Evolutionary conservation across 192 early-diverging fungal species (phyloP), one percentile per base, ranked within the genome.

Genomic region (Umbelopsis sp.): DNA sequence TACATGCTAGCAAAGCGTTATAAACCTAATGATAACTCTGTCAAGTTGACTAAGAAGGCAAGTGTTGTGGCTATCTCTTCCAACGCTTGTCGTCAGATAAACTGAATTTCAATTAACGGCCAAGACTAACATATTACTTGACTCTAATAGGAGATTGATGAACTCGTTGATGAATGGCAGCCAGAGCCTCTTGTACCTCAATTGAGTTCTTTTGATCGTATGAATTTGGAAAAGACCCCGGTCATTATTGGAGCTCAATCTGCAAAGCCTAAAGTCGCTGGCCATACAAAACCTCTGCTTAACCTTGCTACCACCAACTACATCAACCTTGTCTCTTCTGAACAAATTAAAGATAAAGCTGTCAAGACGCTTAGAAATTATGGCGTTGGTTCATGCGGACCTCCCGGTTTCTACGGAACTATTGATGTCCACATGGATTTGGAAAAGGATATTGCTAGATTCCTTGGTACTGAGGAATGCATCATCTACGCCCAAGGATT

Each of bases 401-500:
- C 96, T 9, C 93, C 94, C 1, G 96, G 96, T 20, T 97, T 98
- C 75, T 98, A 97, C 73, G 96, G 95, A 53, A 97, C 95, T 3
- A 49, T 91, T 71, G 97, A 99, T 82, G 95, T 99, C 14, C 97
- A 99, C 69, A 92, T 95, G 86, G 89, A 97, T 65, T 82, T 99
- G 25, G 97, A 99, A 81, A 84, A 86, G 67, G 88, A 91, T 45
- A 78, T 99, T 56, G 94, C 95, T 12, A 83, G 83, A 4, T 96
- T 97, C 70, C 80, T 96, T 26, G 95, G 95, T 6, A 87, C 89
- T 53, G 93, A 95, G 49, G 83, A 86, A 36, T 88, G 95, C 24
- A 97, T 97, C 62, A 88, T 99, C 54, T 99, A 99, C 80, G 92
- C 95, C 25, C 97, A 99, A 82, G 94, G 91, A 3, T 95, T 99